These are phyloP conservation scores for Neurospora tetraspora DNA, from an alignment of 495 filamentous ascomycete genomes.

Conservation along the genomic window DNA sequence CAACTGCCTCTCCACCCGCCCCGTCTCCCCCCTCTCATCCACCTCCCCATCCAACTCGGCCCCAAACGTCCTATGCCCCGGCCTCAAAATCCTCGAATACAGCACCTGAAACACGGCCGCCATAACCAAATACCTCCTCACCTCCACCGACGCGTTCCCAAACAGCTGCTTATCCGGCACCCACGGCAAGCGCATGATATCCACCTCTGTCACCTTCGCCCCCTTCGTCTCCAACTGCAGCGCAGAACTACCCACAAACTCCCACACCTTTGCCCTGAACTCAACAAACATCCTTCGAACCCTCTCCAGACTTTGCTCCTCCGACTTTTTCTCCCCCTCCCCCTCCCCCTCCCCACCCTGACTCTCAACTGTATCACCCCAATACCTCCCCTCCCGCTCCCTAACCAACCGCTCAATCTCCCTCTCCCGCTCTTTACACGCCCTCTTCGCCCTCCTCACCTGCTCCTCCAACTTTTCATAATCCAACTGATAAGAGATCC, in stretches of 20 bases:
- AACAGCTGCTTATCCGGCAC: not conserved
- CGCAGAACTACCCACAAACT: not conserved
- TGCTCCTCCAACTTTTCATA: not conserved
- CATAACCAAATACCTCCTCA: conserved; percentile 3
- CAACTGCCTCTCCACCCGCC: not conserved
- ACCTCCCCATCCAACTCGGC: not conserved
- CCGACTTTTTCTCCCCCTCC: not conserved
- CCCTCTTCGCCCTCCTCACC: not conserved
- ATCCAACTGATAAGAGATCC: not conserved
- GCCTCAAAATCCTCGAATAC: conserved; percentile 8
- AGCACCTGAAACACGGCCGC: conserved; percentile 8
- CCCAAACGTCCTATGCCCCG: conserved; percentile 6
- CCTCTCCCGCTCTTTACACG: not conserved
- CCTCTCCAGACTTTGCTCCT: not conserved
- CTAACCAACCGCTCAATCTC: not conserved
- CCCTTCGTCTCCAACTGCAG: not conserved
- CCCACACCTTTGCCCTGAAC: not conserved
- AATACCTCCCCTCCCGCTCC: not conserved
- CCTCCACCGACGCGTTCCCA: not conserved
- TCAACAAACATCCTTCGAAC: not conserved
- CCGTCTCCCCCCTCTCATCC: not conserved
- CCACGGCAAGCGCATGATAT: not conserved
- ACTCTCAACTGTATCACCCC: not conserved
- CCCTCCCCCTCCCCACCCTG: not conserved
- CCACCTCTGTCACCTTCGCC: not conserved